A percentile compares a stretch with the other conserved stretches of the same genome.
phyloP scores from a whole-genome alignment of 2,329 filamentous ascomycete genomes.

The Fusarium sp. region DNA sequence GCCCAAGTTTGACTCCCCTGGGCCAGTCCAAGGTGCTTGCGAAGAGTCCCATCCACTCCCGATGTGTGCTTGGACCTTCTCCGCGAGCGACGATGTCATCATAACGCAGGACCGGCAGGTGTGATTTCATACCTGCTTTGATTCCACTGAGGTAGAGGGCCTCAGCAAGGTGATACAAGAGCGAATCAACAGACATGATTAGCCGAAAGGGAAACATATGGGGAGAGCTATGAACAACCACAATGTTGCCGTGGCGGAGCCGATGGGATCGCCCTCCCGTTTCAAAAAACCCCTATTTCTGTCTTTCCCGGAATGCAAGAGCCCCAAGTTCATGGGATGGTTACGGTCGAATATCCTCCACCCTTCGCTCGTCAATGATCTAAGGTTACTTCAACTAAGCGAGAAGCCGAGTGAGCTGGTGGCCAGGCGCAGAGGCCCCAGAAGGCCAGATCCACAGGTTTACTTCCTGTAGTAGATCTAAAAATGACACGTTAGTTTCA shows the following conservation, averaged over 20 bases:
- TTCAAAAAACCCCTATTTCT: slow-evolving; percentile 22
- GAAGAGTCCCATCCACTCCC: slow-evolving; percentile 13
- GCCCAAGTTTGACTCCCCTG: slow-evolving; percentile 31
- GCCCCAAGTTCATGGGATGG: slow-evolving; percentile 3
- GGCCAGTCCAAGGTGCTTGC: slow-evolving; percentile 19
- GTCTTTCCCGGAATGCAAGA: slow-evolving; percentile 10
- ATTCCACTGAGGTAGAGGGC: slow-evolving; percentile 17
- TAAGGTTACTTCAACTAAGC: slow-evolving; percentile 6
- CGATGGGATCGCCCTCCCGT: slow-evolving; percentile 25
- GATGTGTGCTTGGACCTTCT: slow-evolving; percentile 17
- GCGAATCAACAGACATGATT: slow-evolving; percentile 31
- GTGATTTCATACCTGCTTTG: slow-evolving; percentile 20
- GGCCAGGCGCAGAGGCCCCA: slow-evolving; percentile 7
- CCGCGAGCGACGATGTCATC: slow-evolving; percentile 3
- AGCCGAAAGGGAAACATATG: slow-evolving; percentile 26
- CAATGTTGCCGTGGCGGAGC: slow-evolving; percentile 18
- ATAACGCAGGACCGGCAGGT: slow-evolving; percentile 19
- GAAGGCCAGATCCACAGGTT: slow-evolving; percentile 19
- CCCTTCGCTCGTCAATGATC: slow-evolving; percentile 4
- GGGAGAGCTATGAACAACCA: slow-evolving; percentile 36
- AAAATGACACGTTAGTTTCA: slow-evolving; percentile 40
- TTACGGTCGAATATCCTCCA: slow-evolving; percentile 1
- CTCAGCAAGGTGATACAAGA: slow-evolving; percentile 34
- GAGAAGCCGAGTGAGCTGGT: slow-evolving; percentile 9
- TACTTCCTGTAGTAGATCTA: slow-evolving; percentile 70